Base-by-base conservation (phyloP, 2,329 filamentous ascomycete species). In the Fusarium floridanum region DNA sequence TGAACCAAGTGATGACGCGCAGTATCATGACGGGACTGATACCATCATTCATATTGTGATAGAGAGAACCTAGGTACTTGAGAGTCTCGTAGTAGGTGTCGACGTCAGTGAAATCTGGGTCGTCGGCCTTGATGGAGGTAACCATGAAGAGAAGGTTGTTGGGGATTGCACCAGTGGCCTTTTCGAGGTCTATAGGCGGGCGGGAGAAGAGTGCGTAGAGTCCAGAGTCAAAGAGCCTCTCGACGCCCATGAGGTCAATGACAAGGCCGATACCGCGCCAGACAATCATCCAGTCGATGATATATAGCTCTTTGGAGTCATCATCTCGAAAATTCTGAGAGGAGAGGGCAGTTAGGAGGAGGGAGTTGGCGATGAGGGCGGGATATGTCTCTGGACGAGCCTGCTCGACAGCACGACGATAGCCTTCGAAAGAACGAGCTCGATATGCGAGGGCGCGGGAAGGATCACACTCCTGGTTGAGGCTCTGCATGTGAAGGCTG, bases 231-330 rank as follows among this genome's bases (percentile, higher is more conserved):
- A 81, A 64, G 20, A 83, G 71, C 16, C 63, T 74, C 20, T 76
- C 71, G 1, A 78, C 64, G 6, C 77, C 76, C 67, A 81, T 79
- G 22, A 79, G 70, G 0, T 86, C 80, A 43, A 89, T 80, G 34
- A 90, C 87, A 17, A 87, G 78, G 34, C 86, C 83, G 29, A 84
- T 89, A 11, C 88, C 88, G 11, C 85, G 82, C 88, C 88, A 91
- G 14, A 90, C 82, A 4, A 85, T 75, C 80, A 90, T 87, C 88
- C 89, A 91, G 76, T 90, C 85, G 53, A 90, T 78, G 34, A 90
- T 85, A 74, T 86, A 89, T 3, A 90, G 82, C 2, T 84, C 83
- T 53, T 81, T 83, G 20, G 79, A 79, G 57, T 86, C 82, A 0
- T 81, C 78, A n/a, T 88, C 86, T 5, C 87, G 84, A 76, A 90